A percentile compares a stretch with the other conserved stretches of the same genome.
These are phyloP conservation scores for Coccomyxa subellipsoidea DNA, from an alignment of 163 green algal genomes.

Conservation along the genomic window DNA sequence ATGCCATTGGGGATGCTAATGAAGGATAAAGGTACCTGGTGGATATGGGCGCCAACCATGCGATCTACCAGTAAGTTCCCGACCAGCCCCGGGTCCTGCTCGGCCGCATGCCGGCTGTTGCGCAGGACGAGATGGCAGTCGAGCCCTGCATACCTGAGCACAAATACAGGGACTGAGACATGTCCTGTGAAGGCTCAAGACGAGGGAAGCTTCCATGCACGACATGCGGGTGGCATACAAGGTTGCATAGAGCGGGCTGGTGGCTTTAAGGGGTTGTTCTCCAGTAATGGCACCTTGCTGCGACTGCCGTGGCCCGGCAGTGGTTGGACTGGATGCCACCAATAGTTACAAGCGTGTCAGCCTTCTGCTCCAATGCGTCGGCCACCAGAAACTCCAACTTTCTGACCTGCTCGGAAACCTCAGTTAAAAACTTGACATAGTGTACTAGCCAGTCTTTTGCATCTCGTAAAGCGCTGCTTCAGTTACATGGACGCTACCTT, in stretches of 20 bases:
- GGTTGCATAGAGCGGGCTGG: too few relatives aligned
- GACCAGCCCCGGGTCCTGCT: conserved; percentile 80
- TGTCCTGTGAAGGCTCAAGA: too few relatives aligned
- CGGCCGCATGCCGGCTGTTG: conserved; percentile 49
- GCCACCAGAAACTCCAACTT: conserved; percentile 96
- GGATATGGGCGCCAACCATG: conserved; percentile 68
- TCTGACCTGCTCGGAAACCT: conserved; percentile 59
- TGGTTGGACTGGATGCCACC: conserved; percentile 95
- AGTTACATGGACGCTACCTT: too few relatives aligned
- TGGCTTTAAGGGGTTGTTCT: too few relatives aligned
- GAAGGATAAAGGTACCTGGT: conserved; percentile 49
- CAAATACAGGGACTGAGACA: too few relatives aligned
- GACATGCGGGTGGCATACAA: too few relatives aligned
- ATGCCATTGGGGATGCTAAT: background rate
- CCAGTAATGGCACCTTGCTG: too few relatives aligned
- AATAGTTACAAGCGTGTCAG: conserved; percentile 88
- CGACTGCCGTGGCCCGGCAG: conserved; percentile 85
- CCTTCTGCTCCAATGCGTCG: conserved; percentile 56
- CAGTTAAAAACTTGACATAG: too few relatives aligned
- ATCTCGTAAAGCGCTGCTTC: too few relatives aligned
- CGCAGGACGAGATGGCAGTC: conserved; percentile 88
- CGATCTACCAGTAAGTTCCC: conserved; percentile 93
- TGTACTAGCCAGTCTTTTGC: too few relatives aligned
- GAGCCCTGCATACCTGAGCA: conserved; percentile 69
- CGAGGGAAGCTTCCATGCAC: too few relatives aligned